Conservation (phyloP, 768 basidiomycete species). For the Brasilioporus rufonigricans region DNA sequence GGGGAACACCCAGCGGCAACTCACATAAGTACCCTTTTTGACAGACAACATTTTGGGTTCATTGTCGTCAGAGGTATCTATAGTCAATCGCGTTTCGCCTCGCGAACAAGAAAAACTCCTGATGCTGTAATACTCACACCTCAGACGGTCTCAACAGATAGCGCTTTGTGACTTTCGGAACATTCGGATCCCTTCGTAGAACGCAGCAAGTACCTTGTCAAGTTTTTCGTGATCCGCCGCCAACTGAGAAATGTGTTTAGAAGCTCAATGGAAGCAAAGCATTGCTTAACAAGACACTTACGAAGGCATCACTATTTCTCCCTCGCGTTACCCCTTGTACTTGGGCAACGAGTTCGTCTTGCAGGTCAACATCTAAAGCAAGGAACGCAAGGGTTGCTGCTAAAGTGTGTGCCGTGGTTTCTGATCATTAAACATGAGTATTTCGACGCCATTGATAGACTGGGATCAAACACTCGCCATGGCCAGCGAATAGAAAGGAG, state of each 20-base stretch:
- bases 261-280: neutral
- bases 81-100: constrained; percentile 25
- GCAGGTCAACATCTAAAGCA: constrained; percentile 28
- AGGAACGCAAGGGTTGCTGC: constrained; percentile 34
- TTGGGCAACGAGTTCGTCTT: constrained; percentile 33
- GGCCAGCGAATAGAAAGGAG: constrained; percentile 54
- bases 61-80: constrained; percentile 17
- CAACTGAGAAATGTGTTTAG: constrained; percentile 5
- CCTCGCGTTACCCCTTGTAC: constrained; percentile 25
- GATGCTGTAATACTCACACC: constrained; percentile 23
- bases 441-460: neutral
- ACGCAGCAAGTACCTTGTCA: constrained; percentile 29
- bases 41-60: constrained; percentile 18
- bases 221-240: constrained; percentile 28
- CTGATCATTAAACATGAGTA: constrained; percentile 11
- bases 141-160: neutral
- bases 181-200: constrained; percentile 34
- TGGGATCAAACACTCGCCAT: constrained; percentile 37
- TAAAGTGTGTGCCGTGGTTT: constrained; percentile 34
- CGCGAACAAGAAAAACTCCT: constrained; percentile 30
- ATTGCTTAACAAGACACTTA: neutral
- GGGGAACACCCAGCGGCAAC: neutral
- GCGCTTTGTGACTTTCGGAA: constrained; percentile 27
- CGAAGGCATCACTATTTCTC: constrained; percentile 16
- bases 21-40: constrained; percentile 23